phyloP scores from a whole-genome alignment of 2,329 filamentous ascomycete genomes.

The Penicillium sp. region DNA sequence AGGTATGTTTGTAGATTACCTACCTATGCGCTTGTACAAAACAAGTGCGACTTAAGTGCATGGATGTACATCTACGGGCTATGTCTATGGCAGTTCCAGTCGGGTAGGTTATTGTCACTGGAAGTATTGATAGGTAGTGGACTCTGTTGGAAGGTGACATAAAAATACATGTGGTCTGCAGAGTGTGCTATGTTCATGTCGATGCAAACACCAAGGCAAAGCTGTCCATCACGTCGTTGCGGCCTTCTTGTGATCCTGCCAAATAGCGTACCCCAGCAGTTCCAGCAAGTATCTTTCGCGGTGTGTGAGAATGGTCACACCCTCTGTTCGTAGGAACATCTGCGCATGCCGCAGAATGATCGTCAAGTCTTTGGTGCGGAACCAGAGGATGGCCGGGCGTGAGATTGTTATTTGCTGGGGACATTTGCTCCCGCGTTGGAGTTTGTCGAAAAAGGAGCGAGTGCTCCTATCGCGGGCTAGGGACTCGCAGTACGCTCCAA shows the following conservation, averaged over 20 bases:
- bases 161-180: too few species aligned
- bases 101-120: too few species aligned
- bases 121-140: too few species aligned
- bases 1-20: too few species aligned
- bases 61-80: too few species aligned
- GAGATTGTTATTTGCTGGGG: constrained; percentile 16
- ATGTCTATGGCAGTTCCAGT: too few species aligned
- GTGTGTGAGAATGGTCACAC: constrained; percentile 18
- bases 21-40: too few species aligned
- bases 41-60: too few species aligned
- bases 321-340: constrained; percentile 15
- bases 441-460: constrained; percentile 4
- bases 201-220: background rate
- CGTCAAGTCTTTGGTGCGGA: background rate
- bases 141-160: too few species aligned
- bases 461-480: constrained; percentile 21
- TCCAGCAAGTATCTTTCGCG: constrained; percentile 26
- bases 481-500: constrained; percentile 29
- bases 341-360: constrained; percentile 12
- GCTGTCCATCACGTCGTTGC: background rate
- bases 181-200: too few species aligned
- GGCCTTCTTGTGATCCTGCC: constrained; percentile 17
- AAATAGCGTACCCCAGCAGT: constrained; percentile 21
- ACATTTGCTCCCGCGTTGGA: background rate
- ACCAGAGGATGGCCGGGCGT: constrained; percentile 11